These are phyloP conservation scores for Fomitopsis schrenkii DNA, from an alignment of 1,284 basidiomycete genomes.

Conservation along the genomic window DNA sequence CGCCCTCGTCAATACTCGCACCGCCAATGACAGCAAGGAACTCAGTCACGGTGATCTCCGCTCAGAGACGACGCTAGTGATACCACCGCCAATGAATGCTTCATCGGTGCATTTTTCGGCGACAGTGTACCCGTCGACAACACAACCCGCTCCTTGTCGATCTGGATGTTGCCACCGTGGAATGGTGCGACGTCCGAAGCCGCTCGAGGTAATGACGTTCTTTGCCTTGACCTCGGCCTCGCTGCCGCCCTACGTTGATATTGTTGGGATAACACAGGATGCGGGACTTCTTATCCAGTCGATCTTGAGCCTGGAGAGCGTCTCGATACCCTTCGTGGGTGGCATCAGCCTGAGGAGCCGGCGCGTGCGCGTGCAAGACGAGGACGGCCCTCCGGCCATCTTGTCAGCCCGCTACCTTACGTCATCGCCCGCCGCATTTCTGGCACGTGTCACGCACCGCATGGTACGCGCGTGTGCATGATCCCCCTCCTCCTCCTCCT, in stretches of 20 bases:
- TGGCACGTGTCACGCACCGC: no score
- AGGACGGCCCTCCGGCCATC: no score
- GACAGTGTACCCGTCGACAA: slow-evolving; percentile 93
- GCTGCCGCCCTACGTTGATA: slow-evolving; percentile 87
- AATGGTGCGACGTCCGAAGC: slow-evolving; percentile 94
- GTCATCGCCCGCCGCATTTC: no score
- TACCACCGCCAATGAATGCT: slow-evolving; percentile 96
- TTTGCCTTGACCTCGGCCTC: slow-evolving; percentile 83
- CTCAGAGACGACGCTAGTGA: slow-evolving; percentile 93
- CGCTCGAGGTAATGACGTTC: slow-evolving; percentile 97
- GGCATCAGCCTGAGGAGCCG: no score
- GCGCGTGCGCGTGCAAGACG: no score
- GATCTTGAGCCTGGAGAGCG: slow-evolving; percentile 96
- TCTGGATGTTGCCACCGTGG: slow-evolving; percentile 86
- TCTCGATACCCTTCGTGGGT: slow-evolving; percentile 72
- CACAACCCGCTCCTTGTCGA: slow-evolving; percentile 97
- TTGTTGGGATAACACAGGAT: slow-evolving; percentile 82
- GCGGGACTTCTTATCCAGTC: slow-evolving; percentile 96
- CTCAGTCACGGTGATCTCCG: slow-evolving; percentile 97
- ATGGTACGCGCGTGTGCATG: no score
- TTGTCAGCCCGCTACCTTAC: no score
- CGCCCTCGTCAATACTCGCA: slow-evolving; percentile 92
- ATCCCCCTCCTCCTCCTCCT: no score
- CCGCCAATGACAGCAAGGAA: slow-evolving; percentile 92
- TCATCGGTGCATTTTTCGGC: slow-evolving; percentile 88